These are phyloP conservation scores for Volutella citrinella DNA, from an alignment of 2,329 filamentous ascomycete genomes.

Conservation along the genomic window DNA sequence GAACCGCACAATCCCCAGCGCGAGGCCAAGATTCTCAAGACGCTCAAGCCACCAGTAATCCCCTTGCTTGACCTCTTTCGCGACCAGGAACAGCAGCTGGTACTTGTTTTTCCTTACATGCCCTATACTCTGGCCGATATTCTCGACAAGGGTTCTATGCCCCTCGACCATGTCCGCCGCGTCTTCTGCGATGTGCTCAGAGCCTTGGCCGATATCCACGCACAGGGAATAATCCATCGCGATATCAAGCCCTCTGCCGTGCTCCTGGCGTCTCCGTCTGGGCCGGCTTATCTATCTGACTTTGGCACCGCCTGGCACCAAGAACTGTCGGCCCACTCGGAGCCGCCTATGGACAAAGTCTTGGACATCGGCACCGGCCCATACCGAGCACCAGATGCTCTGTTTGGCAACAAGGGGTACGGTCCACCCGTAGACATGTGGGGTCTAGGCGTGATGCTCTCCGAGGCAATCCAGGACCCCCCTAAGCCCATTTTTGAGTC, in stretches of 20 bases:
- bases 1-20: constrained; percentile 80
- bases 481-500: constrained; percentile 76
- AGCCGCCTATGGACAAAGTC: constrained; percentile 70
- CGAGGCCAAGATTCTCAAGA: constrained; percentile 71
- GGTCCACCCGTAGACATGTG: constrained; percentile 77
- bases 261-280: constrained; percentile 63
- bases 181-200: constrained; percentile 66
- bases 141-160: constrained; percentile 47
- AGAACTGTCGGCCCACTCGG: constrained; percentile 52
- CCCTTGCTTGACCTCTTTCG: constrained; percentile 71
- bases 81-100: constrained; percentile 66
- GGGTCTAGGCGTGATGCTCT: constrained; percentile 80
- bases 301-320: constrained; percentile 91
- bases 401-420: constrained; percentile 82
- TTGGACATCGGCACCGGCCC: constrained; percentile 91
- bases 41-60: constrained; percentile 57
- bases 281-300: constrained; percentile 78
- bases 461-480: constrained; percentile 62
- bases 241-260: constrained; percentile 94
- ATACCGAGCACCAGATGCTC: constrained; percentile 84
- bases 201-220: constrained; percentile 70
- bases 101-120: constrained; percentile 84
- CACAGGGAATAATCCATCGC: constrained; percentile 77
- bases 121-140: constrained; percentile 69
- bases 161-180: constrained; percentile 29